A percentile compares a stretch with the other conserved stretches of the same genome.
phyloP scores from a whole-genome alignment of 768 basidiomycete genomes.

The Coprinopsis strossmayeri region DNA sequence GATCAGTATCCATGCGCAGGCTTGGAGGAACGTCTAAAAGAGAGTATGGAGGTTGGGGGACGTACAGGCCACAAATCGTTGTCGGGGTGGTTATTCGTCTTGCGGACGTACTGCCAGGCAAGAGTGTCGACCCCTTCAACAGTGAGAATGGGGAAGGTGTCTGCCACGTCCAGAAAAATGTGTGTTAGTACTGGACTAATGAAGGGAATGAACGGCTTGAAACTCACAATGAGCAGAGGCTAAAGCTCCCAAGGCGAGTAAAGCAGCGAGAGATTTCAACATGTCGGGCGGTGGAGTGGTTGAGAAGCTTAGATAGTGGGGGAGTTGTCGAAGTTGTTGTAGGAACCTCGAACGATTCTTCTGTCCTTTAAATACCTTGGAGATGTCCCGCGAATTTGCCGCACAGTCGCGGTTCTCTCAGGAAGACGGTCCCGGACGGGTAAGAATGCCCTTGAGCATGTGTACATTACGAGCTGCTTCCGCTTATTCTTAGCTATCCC shows the following conservation, averaged over 20 bases:
- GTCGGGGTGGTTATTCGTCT: slow-evolving; percentile 20
- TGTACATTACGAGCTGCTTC: too few species aligned
- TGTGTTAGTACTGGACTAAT: neutral
- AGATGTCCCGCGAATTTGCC: neutral
- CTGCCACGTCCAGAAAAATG: slow-evolving; percentile 8
- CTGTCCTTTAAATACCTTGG: neutral
- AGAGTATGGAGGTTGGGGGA: neutral
- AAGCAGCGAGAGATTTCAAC: neutral
- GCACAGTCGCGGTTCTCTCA: too few species aligned
- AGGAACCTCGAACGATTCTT: too few species aligned
- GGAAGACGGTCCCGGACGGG: too few species aligned
- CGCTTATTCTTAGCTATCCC: too few species aligned
- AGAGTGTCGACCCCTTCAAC: slow-evolving; percentile 19
- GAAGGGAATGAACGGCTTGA: too few species aligned
- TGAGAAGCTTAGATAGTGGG: neutral
- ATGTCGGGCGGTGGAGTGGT: neutral
- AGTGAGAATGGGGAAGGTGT: slow-evolving; percentile 25
- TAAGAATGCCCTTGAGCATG: too few species aligned
- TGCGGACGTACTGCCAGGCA: slow-evolving; percentile 30
- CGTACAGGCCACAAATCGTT: neutral
- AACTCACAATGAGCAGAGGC: neutral
- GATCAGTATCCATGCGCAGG: neutral
- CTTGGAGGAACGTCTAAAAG: neutral
- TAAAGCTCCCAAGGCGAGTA: neutral
- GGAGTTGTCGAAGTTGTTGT: too few species aligned